Percentiles rank a stretch among this genome's conserved stretches.
These are phyloP conservation scores for Stephania cephalantha DNA, from an alignment of 164 flowering plant species.

Conservation along the genomic window DNA sequence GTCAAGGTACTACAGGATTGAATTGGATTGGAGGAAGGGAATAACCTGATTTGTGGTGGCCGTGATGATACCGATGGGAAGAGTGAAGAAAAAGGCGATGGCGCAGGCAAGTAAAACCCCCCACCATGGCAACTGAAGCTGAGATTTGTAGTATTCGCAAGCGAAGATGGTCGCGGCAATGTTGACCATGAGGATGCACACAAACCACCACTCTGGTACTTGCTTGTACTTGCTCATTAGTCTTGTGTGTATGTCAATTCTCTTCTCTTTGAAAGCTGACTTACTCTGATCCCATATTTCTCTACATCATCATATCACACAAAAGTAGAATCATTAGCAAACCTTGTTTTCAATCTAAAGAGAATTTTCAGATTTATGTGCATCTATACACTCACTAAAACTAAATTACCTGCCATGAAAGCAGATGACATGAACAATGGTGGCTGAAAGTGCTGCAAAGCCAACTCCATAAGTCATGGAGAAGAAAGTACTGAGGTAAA, in stretches of 20 bases:
- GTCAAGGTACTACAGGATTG: no score
- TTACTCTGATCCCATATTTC: slow-evolving; percentile 72
- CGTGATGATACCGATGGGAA: slow-evolving; percentile 80
- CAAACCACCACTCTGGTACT: slow-evolving; percentile 87
- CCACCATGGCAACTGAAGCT: slow-evolving; percentile 92
- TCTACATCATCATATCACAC: slow-evolving; percentile 21
- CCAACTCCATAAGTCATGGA: slow-evolving; percentile 78
- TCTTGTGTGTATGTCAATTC: slow-evolving; percentile 65
- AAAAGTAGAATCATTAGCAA: not conserved
- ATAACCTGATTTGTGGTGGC: slow-evolving; percentile 85
- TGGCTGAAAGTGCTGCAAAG: slow-evolving; percentile 72
- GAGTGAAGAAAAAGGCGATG: slow-evolving; percentile 74
- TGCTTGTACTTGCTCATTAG: slow-evolving; percentile 66
- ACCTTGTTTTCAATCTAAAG: not conserved
- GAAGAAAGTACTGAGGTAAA: slow-evolving; percentile 66
- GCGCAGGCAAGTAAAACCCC: slow-evolving; percentile 70
- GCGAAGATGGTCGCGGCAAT: slow-evolving; percentile 54
- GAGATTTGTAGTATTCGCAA: slow-evolving; percentile 60
- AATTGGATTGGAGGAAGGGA: not conserved
- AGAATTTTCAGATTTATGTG: not conserved
- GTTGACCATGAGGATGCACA: slow-evolving; percentile 47
- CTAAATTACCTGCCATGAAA: slow-evolving; percentile 68
- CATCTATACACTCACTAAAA: not conserved
- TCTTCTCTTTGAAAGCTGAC: slow-evolving; percentile 50
- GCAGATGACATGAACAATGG: slow-evolving; percentile 50